A percentile compares a stretch with the other conserved stretches of the same genome.
phyloP scores from a whole-genome alignment of 352 stramenopile genomes.

The Globisporangium nodosum region DNA sequence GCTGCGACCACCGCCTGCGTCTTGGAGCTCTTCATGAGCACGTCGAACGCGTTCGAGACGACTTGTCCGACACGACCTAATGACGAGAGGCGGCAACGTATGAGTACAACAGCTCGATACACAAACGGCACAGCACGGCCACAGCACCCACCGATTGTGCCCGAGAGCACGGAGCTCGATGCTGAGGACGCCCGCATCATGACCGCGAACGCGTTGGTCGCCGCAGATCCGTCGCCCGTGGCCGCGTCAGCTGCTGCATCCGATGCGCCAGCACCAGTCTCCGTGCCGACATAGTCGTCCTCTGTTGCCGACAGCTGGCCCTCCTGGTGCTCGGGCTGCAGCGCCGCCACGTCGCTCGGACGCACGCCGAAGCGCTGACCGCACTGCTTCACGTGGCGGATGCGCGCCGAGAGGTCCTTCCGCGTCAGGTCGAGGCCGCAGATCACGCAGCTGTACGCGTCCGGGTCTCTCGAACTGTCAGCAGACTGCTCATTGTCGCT shows the following conservation, averaged over 20 bases:
- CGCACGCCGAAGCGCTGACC: conserved; percentile 62
- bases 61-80: conserved; percentile 10
- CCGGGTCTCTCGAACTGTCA: not conserved
- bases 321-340: conserved; percentile 10
- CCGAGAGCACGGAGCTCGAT: not conserved
- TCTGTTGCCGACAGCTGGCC: not conserved
- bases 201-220: conserved; percentile 42
- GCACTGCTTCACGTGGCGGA: conserved; percentile 78
- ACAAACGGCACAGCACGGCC: no score
- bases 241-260: not conserved
- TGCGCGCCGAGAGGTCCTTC: conserved; percentile 33
- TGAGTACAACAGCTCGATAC: not conserved
- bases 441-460: conserved; percentile 56
- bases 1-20: conserved; percentile 33
- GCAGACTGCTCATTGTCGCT: not conserved
- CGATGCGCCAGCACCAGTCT: not conserved
- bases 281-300: not conserved
- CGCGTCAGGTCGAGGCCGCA: conserved; percentile 48
- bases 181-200: conserved; percentile 46
- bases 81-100: not conserved
- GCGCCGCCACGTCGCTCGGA: conserved; percentile 33
- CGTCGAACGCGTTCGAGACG: conserved; percentile 67
- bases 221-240: not conserved
- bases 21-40: conserved; percentile 77
- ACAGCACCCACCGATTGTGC: conserved; percentile 8